These are phyloP conservation scores for Agrocybe praecox DNA, from an alignment of 768 basidiomycete genomes.

Conservation along the genomic window DNA sequence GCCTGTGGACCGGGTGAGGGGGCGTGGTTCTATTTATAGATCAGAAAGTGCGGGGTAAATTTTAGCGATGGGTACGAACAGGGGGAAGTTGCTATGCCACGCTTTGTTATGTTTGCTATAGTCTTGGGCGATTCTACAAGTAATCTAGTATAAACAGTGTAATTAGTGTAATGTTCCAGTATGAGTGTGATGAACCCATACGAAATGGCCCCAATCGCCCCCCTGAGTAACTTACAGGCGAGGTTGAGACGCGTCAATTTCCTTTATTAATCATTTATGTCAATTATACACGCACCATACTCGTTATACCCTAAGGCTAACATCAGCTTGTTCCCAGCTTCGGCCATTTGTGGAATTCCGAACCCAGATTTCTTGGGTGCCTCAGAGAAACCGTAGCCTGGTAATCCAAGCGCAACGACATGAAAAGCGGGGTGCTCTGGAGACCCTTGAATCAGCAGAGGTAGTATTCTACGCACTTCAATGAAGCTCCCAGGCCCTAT, in stretches of 20 bases:
- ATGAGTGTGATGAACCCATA: constrained; percentile 17
- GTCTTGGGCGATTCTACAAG: constrained; percentile 23
- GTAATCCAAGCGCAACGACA: constrained; percentile 60
- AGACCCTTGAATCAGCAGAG: constrained; percentile 46
- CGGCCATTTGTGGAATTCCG: constrained; percentile 46
- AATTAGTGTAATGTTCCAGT: background rate
- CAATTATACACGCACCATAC: constrained; percentile 37
- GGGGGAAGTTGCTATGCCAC: constrained; percentile 51
- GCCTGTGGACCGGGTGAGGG: constrained; percentile 23
- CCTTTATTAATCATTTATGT: background rate
- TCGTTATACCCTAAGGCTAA: constrained; percentile 46
- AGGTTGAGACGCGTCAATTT: background rate
- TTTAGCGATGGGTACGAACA: constrained; percentile 28
- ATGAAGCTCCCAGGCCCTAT: constrained; percentile 44
- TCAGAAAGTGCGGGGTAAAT: background rate
- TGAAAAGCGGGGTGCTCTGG: constrained; percentile 57
- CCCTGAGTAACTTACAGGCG: constrained; percentile 50
- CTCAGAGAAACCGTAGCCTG: constrained; percentile 65
- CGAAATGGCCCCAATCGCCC: constrained; percentile 47
- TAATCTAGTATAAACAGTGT: constrained; percentile 21
- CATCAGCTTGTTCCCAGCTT: constrained; percentile 57
- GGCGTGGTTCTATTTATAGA: constrained; percentile 11
- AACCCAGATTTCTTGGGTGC: constrained; percentile 56
- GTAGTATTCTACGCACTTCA: constrained; percentile 60
- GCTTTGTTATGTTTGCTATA: constrained; percentile 46